Base-by-base conservation (phyloP, 768 basidiomycete species). In the Paxillus rubicundulus region DNA sequence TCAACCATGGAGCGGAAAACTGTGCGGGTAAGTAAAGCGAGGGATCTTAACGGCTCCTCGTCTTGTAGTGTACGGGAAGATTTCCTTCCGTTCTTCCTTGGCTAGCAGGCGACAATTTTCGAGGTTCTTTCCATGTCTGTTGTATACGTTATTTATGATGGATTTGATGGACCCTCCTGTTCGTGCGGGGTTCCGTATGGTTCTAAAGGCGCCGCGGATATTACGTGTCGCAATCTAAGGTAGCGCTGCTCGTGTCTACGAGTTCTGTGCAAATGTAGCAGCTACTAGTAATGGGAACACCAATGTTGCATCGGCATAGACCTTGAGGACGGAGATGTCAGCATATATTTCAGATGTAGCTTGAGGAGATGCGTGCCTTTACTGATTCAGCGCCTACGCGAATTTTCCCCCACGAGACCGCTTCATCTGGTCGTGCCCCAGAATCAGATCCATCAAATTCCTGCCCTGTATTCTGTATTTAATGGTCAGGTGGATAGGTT, bases 391-490 rank as follows among this genome's bases (percentile, higher is more conserved):
- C 78, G 9, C 85, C 86, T 12, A 88, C 86, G 33, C 92, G 82
- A 56, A 98, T 98, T 75, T 99, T 99, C 1, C 97, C 97, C 97
- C 97, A 99, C 3, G 91, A 94, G 21, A 99, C 84, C 1, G 97
- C 97, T 71, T 99, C 97, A 62, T 99, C 97, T 9, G 97, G 97
- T 53, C 92, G 78, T 30, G 97, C 95, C 16, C 96, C 96, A 5
- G 95, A 95, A 69, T 98, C 96, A 8, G 94, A 98, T 2, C 97
- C 97, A 67, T 99, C 97, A 59, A 97, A 99, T 74, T 99, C 97
- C 75, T 99, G 94, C 0, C 96, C 97, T 2, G 97, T 99, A 64
- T 98, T 99, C 90, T 92, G 39, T 13, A 43, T 16, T 17, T 14
- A 50, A 30, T 47, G 20, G 32, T 45, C 21, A 48, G 54, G 27